Evolutionary conservation across 371 early-diverging fungal species (phyloP), one percentile per base, ranked within the genome.

Genomic region (Syncephalastrum racemosum): DNA sequence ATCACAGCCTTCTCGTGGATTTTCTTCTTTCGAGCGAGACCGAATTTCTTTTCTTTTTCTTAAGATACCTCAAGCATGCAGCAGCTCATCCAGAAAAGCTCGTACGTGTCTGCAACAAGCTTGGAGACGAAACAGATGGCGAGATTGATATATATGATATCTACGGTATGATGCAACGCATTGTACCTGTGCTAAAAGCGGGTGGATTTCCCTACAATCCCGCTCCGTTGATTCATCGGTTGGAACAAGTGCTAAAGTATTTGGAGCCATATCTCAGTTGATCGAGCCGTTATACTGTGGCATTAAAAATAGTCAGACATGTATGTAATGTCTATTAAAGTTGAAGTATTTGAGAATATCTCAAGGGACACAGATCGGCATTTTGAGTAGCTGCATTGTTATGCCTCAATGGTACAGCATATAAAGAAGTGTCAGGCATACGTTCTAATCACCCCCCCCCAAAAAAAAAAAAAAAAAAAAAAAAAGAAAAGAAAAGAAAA

Each of bases 131-230:
- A 20, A 27, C 45, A 12, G 36, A 46, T 19, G 46, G 19, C n/a
- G 25, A 43, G 14, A 22, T 43, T 10, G 6, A 52, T 10, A 19
- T 43, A 4, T 41, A 47, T 4, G 31, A 56, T 1, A 42, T 42
- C 22, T 24, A 36, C 16, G 47, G 44, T 25, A 53, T 63, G 45
- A 14, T 63, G 3, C 23, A 20, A 7, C 16, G 54, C 4, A 41
- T 58, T 4, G 10, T 53, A 8, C 16, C 39, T 4, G 58, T 58
- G 0, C 36, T 63, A 5, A 19, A 56, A 44, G 24, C 56, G 22
- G 48, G 47, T 4, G 59, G 51, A 4, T 64, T 64, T 39, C 64
- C 64, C 23, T 64, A 59, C 53, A 59, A 64, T 42, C 51, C 64
- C 12, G 24, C 52, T 16, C 31, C 50, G 23, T 46, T 64, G n/a